Base-by-base conservation (phyloP, 257 asterid species). In the Forsythia viridissima region DNA sequence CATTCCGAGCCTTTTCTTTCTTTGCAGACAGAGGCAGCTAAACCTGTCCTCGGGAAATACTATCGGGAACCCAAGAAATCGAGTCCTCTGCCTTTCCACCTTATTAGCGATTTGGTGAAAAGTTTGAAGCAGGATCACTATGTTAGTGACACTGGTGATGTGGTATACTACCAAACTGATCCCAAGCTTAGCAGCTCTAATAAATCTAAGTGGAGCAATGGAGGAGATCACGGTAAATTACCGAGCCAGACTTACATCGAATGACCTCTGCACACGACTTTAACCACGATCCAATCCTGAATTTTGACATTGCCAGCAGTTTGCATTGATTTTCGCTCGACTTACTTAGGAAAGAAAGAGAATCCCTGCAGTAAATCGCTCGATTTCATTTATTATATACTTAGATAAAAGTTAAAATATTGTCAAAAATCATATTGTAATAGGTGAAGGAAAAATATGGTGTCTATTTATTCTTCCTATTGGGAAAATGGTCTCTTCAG, bases 131-230 rank as follows among this genome's bases (percentile, higher is more conserved):
- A 68, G 34, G 89, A 80, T 76, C 83, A 82, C 70, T 85, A 73
- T 20, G 89, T 80, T 8, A 83, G 74, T 61, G 85, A 84, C 39
- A 57, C 74, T 46, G 87, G 84, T 24, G 87, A 86, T 30, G 76
- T 86, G 38, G 87, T 86, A 8, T 86, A 48, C 63, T 80, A 83
- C 67, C 85, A 86, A 55, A 83, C 80, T 0, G 87, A 83, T n/a
- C 41, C 75, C 30, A 7, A 77, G 63, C 51, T 77, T 37, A 30
- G 52, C 40, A 36, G 70, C 77, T 69, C 51, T 11, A 10, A 11
- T 37, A 69, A 2, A 37, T 69, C 73, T 13, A 21, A 76, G 63
- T 75, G 61, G 61, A 63, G 34, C 36, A 75, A 16, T 42, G 20
- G 16, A 36, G 67, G 36, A 5, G 75, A 71, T 59, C 36, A 8